phyloP scores from a whole-genome alignment of 306 rosid species.

The Quercus dentata region DNA sequence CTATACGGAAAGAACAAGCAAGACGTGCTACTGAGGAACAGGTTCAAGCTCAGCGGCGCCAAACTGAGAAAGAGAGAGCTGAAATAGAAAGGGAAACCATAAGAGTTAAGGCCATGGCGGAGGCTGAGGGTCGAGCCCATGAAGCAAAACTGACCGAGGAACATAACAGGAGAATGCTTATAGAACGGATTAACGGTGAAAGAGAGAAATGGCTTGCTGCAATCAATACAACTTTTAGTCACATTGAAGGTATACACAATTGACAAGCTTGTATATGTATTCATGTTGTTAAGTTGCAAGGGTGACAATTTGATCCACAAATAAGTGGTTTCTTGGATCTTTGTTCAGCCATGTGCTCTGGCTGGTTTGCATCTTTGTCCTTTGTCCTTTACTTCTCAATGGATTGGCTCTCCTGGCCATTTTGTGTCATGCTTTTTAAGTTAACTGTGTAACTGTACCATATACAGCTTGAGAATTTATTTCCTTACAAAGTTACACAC shows the following conservation, averaged over 20 bases:
- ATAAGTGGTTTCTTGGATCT: conserved; percentile 7
- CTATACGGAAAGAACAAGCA: conserved; percentile 76
- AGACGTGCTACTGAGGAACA: conserved; percentile 90
- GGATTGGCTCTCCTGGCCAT: neutral
- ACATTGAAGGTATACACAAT: conserved; percentile 74
- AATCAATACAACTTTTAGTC: conserved; percentile 85
- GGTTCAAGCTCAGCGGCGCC: conserved; percentile 84
- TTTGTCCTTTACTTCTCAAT: neutral
- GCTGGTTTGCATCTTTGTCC: neutral
- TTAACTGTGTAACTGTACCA: neutral
- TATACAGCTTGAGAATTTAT: neutral
- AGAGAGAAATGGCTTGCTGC: conserved; percentile 99
- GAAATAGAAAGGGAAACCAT: conserved; percentile 92
- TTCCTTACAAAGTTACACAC: neutral
- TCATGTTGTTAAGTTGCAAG: neutral
- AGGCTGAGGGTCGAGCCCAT: conserved; percentile 90
- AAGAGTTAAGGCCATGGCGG: conserved; percentile 86
- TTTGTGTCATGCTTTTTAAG: neutral
- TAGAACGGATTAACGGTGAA: conserved; percentile 85
- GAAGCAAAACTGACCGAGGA: conserved; percentile 89
- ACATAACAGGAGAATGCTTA: conserved; percentile 83
- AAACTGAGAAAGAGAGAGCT: conserved; percentile 86
- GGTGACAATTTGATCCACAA: conserved; percentile 6
- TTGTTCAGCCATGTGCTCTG: neutral
- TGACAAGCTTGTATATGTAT: neutral